Evolutionary conservation across 2,329 filamentous ascomycete species (phyloP).

Genomic region (Nemania serpens): DNA sequence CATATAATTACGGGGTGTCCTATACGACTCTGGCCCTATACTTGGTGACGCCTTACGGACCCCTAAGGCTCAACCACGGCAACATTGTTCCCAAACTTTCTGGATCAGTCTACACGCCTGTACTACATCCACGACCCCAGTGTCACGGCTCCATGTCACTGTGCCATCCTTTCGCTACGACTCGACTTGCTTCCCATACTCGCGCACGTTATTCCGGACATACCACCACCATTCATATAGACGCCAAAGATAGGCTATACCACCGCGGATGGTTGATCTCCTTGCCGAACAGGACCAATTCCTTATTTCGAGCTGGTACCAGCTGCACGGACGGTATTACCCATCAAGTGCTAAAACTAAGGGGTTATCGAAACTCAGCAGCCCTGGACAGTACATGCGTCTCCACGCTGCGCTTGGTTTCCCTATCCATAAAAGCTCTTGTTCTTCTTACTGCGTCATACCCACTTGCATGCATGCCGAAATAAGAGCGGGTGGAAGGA

Average conservation of each 20-base stretch:
- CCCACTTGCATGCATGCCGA: conserved; percentile 23
- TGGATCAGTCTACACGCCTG: conserved; percentile 1
- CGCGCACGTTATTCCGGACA: background rate
- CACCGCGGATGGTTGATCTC: background rate
- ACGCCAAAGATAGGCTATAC: background rate
- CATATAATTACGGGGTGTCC: conserved; percentile 15
- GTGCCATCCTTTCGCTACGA: conserved; percentile 1
- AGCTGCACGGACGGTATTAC: background rate
- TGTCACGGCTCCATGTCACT: background rate
- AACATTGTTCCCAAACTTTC: background rate
- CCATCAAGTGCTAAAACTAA: background rate
- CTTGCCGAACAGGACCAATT: background rate
- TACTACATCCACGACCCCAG: too few relatives aligned
- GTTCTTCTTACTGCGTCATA: conserved; percentile 23
- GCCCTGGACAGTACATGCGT: background rate
- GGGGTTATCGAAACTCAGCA: background rate
- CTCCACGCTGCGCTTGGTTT: conserved; percentile 1
- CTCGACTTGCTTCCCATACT: conserved; percentile 5
- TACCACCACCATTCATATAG: conserved; percentile 13
- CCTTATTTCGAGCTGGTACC: background rate
- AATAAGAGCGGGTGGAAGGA: conserved; percentile 6
- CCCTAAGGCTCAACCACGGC: background rate
- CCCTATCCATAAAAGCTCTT: conserved; percentile 18
- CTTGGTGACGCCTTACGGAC: background rate
- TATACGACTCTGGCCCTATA: conserved; percentile 3